Conservation (phyloP, 495 filamentous ascomycete genomes). For the Aspergillus steynii region DNA sequence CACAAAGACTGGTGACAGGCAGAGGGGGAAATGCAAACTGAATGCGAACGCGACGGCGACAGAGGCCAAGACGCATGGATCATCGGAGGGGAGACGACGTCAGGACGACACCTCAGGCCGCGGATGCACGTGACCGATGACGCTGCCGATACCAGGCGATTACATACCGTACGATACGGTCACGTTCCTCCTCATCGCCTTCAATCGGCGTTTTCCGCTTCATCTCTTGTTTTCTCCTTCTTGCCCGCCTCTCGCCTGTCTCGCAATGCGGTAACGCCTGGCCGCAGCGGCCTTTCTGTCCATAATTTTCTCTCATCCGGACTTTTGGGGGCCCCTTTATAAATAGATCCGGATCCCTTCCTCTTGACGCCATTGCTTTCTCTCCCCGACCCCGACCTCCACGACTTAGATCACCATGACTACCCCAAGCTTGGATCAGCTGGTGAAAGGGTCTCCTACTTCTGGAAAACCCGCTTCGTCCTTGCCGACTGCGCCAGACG, state of each 20-base stretch:
- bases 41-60: not conserved
- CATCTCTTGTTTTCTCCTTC: slow-evolving; percentile 3
- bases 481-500: slow-evolving; percentile 40
- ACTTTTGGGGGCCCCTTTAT: slow-evolving; percentile 4
- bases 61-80: not conserved
- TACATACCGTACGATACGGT: not conserved
- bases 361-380: not conserved
- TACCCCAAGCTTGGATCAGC: slow-evolving; percentile 70
- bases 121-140: slow-evolving; percentile 4
- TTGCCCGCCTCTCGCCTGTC: not conserved
- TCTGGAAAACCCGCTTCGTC: slow-evolving; percentile 38
- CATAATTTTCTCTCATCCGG: not conserved
- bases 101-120: slow-evolving; percentile 1
- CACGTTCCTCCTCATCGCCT: not conserved
- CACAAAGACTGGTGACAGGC: not conserved
- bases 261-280: slow-evolving; percentile 8
- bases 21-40: not conserved
- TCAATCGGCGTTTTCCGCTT: not conserved
- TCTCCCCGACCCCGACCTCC: not conserved
- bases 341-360: slow-evolving; percentile 5
- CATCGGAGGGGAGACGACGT: not conserved
- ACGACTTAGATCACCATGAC: slow-evolving; percentile 38
- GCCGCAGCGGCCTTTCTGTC: slow-evolving; percentile 12
- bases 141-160: not conserved
- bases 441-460: slow-evolving; percentile 79